A percentile compares a stretch with the other conserved stretches of the same genome.
Conservation (phyloP, 83 land plant genomes). For the Larix sibirica region DNA sequence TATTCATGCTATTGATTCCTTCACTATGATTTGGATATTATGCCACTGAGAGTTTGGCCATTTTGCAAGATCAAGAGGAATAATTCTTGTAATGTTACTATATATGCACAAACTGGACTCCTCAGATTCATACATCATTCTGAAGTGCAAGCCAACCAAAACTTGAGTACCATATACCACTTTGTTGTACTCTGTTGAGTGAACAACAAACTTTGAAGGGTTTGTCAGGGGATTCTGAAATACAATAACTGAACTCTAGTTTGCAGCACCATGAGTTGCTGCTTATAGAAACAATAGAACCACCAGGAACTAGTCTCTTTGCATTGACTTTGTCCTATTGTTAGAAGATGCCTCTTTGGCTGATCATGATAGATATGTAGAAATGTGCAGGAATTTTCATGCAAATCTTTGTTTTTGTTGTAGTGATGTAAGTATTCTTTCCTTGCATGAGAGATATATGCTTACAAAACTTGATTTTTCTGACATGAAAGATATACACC, state of each 20-base stretch:
- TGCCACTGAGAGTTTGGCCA: too few relatives aligned
- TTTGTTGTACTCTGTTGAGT: slow-evolving; percentile 79
- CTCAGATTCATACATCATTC: slow-evolving; percentile 98
- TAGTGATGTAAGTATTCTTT: too few relatives aligned
- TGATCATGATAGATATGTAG: slow-evolving; percentile 98
- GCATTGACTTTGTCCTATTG: slow-evolving; percentile 98
- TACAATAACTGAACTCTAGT: slow-evolving; percentile 79
- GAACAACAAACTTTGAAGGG: slow-evolving; percentile 96
- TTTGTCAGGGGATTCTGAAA: slow-evolving; percentile 97
- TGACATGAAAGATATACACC: too few relatives aligned
- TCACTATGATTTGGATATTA: too few relatives aligned
- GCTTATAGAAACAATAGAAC: slow-evolving; percentile 94
- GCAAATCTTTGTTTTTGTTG: too few relatives aligned
- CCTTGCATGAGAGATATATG: too few relatives aligned
- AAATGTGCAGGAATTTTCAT: slow-evolving; percentile 83
- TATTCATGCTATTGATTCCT: too few relatives aligned
- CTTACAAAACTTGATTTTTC: slow-evolving; percentile 63
- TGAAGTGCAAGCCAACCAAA: slow-evolving; percentile 94
- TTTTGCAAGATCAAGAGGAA: too few relatives aligned
- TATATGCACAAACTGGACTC: slow-evolving; percentile 95
- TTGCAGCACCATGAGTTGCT: slow-evolving; percentile 96
- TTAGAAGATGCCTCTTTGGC: slow-evolving; percentile 94
- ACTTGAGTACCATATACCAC: slow-evolving; percentile 71
- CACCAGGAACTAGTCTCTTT: slow-evolving; percentile 92
- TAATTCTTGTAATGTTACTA: too few relatives aligned